phyloP scores from a whole-genome alignment of 495 filamentous ascomycete species.

The Saxophila tyrrhenica region DNA sequence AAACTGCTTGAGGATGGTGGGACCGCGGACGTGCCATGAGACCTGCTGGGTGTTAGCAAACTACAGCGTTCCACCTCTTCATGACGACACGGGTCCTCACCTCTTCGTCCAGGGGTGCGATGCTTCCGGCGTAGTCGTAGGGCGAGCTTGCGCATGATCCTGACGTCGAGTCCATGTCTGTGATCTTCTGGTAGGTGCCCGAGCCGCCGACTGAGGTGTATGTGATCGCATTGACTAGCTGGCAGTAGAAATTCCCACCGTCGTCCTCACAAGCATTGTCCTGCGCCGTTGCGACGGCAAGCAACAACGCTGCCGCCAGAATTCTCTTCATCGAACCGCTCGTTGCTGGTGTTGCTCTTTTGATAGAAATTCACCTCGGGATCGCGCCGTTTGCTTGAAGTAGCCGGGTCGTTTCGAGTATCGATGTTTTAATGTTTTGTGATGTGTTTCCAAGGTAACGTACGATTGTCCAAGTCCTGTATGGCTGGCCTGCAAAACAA shows the following conservation, averaged over 20 bases:
- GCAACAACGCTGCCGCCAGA: not conserved
- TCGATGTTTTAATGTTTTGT: not conserved
- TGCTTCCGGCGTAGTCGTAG: constrained; percentile 41
- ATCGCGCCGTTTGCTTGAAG: too few relatives aligned
- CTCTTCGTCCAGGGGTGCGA: constrained; percentile 56
- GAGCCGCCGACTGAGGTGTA: constrained; percentile 46
- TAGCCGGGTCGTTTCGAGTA: too few relatives aligned
- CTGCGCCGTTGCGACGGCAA: not conserved
- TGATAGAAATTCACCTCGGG: too few relatives aligned
- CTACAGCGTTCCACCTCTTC: not conserved
- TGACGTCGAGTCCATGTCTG: constrained; percentile 40
- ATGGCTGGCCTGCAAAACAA: not conserved
- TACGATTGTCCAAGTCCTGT: not conserved
- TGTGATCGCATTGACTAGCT: constrained; percentile 44
- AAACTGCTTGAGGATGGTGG: constrained; percentile 47
- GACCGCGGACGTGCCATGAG: constrained; percentile 59
- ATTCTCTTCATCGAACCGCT: not conserved
- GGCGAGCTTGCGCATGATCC: constrained; percentile 42
- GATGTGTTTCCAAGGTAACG: not conserved
- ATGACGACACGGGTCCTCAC: constrained; percentile 33
- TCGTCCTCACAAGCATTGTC: not conserved
- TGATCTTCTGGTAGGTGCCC: constrained; percentile 49
- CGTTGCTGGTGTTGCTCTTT: too few relatives aligned
- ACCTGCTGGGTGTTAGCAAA: constrained; percentile 35
- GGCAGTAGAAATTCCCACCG: constrained; percentile 45